Evolutionary conservation across 2,329 filamentous ascomycete genomes (phyloP), one percentile per base, ranked within the genome.

Genomic region (Didymella arachidicola): DNA sequence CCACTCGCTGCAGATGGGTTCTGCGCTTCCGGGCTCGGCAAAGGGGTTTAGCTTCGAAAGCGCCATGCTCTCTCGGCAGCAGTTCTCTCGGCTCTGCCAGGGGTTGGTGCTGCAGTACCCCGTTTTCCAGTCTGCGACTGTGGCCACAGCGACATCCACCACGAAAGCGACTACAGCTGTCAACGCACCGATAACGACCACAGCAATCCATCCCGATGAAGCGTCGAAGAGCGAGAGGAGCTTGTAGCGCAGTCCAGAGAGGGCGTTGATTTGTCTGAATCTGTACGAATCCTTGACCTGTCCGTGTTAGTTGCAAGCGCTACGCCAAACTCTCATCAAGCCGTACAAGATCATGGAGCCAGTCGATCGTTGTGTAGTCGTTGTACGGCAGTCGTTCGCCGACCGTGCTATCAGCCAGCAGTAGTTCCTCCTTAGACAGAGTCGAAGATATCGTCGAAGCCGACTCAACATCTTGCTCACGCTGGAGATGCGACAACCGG

Each of bases 321-420:
- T 12, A n/a, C 5, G n/a, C 4, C 11, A 19, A 11, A 12, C 1
- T 8, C 4, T 3, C 3, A 3, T 3, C 4, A 30, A 18, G 39
- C 2, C n/a, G 16, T 47, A 84, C 82, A 55, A 87, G 71, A 64
- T 86, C 84, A 69, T 86, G 85, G 10, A 87, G 77, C 84, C 84
- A 87, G 71, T 88, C 85, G 57, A 87, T 87, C 1, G 84, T 86
- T 7, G 82, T 84, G 63, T 88, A 87, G 62, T 87, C 82, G 66
- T 86, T 86, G 67, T 87, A 88, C 0, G 84, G 82, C 19, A 87
- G 70, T 50, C 84, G 75, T 67, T 87, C 85, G 41, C 84, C 84
- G 11, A 84, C 76, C 1, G 81, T 75, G 25, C 79, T 81, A 4
- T 73, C 73, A 7, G 67, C 75, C 53, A 85, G 71, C 18, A 79